phyloP scores from a whole-genome alignment of 225 moss, liverwort and hornwort genomes.

The Straminergon stramineum region DNA sequence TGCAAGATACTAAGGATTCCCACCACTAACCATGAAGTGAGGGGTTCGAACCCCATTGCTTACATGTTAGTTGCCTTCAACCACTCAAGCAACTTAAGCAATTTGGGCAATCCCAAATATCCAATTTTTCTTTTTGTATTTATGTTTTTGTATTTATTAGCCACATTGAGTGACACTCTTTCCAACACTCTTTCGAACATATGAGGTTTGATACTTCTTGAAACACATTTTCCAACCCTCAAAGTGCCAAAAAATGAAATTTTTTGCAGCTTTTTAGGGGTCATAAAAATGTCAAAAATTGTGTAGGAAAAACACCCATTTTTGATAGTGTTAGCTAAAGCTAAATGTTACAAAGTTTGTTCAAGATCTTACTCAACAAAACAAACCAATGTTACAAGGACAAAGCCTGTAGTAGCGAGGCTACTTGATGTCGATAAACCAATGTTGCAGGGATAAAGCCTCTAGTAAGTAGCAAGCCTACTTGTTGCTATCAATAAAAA shows the following conservation, averaged over 20 bases:
- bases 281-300: not conserved
- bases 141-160: fast-evolving
- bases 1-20: not conserved
- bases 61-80: not conserved
- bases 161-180: not conserved
- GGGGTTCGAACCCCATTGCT: not conserved
- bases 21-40: not conserved
- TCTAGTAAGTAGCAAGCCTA: too few relatives aligned
- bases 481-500: too few relatives aligned
- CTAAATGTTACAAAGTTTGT: not conserved
- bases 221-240: too few relatives aligned
- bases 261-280: not conserved
- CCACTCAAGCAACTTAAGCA: too few relatives aligned
- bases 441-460: not conserved
- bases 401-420: not conserved
- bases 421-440: not conserved
- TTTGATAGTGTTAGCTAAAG: not conserved
- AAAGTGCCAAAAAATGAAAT: too few relatives aligned
- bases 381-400: not conserved
- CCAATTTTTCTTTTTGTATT: not conserved
- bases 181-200: not conserved
- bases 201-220: not conserved
- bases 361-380: too few relatives aligned
- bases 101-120: not conserved
- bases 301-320: not conserved